Base-by-base conservation (phyloP, 805 yeast species). In the Saccharomycopsis olivae region DNA sequence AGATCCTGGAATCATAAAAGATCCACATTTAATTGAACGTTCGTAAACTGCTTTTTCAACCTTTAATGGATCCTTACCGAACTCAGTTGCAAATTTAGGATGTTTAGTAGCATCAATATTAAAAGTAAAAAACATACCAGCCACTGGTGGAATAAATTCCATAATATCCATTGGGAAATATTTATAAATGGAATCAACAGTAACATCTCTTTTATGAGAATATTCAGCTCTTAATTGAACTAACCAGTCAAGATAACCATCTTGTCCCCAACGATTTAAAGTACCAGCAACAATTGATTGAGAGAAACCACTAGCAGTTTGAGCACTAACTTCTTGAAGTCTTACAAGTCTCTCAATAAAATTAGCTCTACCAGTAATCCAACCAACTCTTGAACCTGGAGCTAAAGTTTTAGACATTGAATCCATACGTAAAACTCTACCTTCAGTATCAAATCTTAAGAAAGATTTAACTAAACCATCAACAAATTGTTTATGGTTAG, bases 331-430 rank as follows among this genome's bases (percentile, higher is more conserved):
- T 64, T 88, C 96, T 53, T 82, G 85, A 40, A 79, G 64, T 50
- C 92, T 70, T 38, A 77, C 58, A 51, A 65, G 69, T 50, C 89
- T 70, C 59, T 81, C 86, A 49, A 83, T 54, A 37, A 87, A 57
- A 14, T 53, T 49, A 33, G 65, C 62, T 57, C 82, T 87, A 45
- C 81, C 94, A 19, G 83, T 78, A 46, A 87, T 68, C 95, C 95
- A 87, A 39, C 96, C 95, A 44, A 83, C 56, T 64, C 96, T 78
- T 23, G 77, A 54, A 50, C 96, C 96, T 14, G 96, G 96, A 3
- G 95, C 96, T 40, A 88, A 63, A 19, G 87, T 87, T 65, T 87
- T 87, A 39, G 96, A 86, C 61, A 83, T 79, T 1, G 95, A 82
- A 59, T 87, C 96, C 54, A 88, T 68, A 56, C 96, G 75, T 41